phyloP scores from a whole-genome alignment of 2,329 filamentous ascomycete genomes.

The Parafenestella ontariensis region DNA sequence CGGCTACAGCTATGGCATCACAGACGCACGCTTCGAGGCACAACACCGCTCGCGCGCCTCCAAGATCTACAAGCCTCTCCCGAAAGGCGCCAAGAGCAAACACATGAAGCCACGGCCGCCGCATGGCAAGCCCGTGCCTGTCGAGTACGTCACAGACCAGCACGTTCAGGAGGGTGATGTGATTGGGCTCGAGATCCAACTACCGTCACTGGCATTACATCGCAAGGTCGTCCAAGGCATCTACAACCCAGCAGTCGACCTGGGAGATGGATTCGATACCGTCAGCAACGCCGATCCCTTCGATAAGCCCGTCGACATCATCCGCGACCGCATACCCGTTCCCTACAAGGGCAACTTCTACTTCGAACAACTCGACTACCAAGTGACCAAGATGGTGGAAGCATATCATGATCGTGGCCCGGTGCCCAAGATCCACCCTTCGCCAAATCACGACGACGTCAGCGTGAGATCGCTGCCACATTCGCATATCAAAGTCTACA shows the following conservation, averaged over 20 bases:
- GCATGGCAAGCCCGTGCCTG: constrained; percentile 43
- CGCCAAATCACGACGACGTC: constrained; percentile 74
- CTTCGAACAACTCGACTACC: constrained; percentile 92
- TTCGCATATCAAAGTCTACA: constrained; percentile 87
- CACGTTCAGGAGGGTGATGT: constrained; percentile 89
- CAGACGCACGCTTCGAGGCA: constrained; percentile 88
- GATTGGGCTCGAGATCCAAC: constrained; percentile 88
- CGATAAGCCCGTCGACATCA: constrained; percentile 75
- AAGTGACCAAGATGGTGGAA: constrained; percentile 85
- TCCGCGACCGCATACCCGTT: constrained; percentile 94
- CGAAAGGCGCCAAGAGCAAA: constrained; percentile 49
- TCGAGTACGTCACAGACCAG: constrained; percentile 67
- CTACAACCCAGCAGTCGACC: constrained; percentile 85
- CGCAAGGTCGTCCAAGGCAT: constrained; percentile 85
- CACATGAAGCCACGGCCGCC: constrained; percentile 49
- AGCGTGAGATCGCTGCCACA: constrained; percentile 86
- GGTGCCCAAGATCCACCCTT: constrained; percentile 71
- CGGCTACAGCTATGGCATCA: constrained; percentile 91
- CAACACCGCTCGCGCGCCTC: constrained; percentile 94
- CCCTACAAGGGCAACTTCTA: constrained; percentile 92
- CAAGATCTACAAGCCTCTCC: constrained; percentile 68
- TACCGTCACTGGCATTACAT: constrained; percentile 85
- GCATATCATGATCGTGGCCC: constrained; percentile 61
- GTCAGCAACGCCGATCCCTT: constrained; percentile 37
- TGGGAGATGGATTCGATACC: constrained; percentile 65